A percentile compares a stretch with the other conserved stretches of the same genome.
phyloP scores from a whole-genome alignment of 768 basidiomycete species.

The Macrolepiota albuminosa region DNA sequence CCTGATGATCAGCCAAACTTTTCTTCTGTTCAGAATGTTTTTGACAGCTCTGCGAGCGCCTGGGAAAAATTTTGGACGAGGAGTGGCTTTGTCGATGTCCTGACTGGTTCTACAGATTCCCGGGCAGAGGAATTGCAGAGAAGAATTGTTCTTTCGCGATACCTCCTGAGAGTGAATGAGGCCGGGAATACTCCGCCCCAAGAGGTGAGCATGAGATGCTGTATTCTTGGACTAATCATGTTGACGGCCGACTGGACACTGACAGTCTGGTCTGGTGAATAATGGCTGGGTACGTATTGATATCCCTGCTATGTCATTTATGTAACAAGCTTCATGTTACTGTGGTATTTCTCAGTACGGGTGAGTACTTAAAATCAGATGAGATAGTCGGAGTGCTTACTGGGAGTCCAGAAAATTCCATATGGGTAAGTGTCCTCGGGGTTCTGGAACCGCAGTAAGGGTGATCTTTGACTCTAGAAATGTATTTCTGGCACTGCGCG shows the following conservation, averaged over 20 bases:
- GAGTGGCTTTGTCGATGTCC: conserved; percentile 48
- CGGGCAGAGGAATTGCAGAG: conserved; percentile 53
- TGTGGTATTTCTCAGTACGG: conserved; percentile 26
- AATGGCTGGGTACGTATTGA: conserved; percentile 45
- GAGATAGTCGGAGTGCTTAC: neutral
- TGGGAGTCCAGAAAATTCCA: conserved; percentile 44
- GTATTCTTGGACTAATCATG: neutral
- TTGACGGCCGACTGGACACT: neutral
- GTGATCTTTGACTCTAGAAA: conserved; percentile 24
- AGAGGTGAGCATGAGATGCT: conserved; percentile 34
- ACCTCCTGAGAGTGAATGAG: conserved; percentile 55
- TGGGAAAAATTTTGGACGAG: conserved; percentile 48
- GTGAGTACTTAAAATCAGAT: conserved; percentile 17
- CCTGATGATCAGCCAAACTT: conserved; percentile 5
- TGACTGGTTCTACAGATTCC: conserved; percentile 42
- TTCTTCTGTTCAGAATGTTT: conserved; percentile 21
- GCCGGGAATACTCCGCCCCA: conserved; percentile 53
- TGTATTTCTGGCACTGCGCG: conserved; percentile 55
- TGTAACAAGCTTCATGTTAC: neutral
- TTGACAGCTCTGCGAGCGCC: conserved; percentile 27
- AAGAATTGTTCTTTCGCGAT: conserved; percentile 50
- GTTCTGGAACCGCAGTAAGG: neutral
- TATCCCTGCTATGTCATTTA: neutral
- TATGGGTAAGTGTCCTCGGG: conserved; percentile 39
- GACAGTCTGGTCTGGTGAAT: conserved; percentile 49